Evolutionary conservation across 2,329 filamentous ascomycete species (phyloP), one percentile per base, ranked within the genome.

Genomic region (Macrophomina phaseolina): DNA sequence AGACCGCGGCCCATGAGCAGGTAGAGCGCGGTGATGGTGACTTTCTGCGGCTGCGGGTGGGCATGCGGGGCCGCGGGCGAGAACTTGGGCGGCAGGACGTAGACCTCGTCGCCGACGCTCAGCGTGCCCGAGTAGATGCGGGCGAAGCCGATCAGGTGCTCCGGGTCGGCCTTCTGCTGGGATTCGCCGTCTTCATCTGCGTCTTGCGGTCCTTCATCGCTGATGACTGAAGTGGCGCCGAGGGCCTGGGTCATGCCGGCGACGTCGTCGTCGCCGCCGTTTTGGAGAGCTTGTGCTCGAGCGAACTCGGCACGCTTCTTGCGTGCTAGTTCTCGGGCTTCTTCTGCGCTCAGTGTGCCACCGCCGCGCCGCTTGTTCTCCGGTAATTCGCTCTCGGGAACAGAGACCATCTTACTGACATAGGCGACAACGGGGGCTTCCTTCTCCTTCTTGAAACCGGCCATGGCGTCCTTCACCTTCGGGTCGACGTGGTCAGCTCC

Each of bases 361-460:
- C 81, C 89, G 16, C 81, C 78, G 16, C 88, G 85, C 53, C 92
- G 86, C 78, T 91, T 96, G 77, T 97, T 97, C 63, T 94, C 88
- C 0, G 92, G 91, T 5, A 99, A 83, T 73, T 99, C 94, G 78
- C 92, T 97, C 74, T 96, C 92, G 0, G 93, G 94, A 12, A 99
- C 86, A 0, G 95, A 95, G 1, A 98, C 92, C 93, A 99, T 97
- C 78, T 99, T 99, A 81, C 94, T 98, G 68, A 99, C 92, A 71
- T 97, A 99, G 8, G 92, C 94, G 1, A 99, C 92, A 0, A 97
- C 89, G 0, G 94, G 94, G 67, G 91, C 90, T 0, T 89, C 84
- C 46, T 86, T 84, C 0, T 84, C 85, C 3, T 87, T 87, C 73
- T 91, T 91, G 75, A 97, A 97, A 0, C 89, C 84, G 1, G 91